Base-by-base conservation (phyloP, 352 stramenopile species). In the Globisporangium nodosum region DNA sequence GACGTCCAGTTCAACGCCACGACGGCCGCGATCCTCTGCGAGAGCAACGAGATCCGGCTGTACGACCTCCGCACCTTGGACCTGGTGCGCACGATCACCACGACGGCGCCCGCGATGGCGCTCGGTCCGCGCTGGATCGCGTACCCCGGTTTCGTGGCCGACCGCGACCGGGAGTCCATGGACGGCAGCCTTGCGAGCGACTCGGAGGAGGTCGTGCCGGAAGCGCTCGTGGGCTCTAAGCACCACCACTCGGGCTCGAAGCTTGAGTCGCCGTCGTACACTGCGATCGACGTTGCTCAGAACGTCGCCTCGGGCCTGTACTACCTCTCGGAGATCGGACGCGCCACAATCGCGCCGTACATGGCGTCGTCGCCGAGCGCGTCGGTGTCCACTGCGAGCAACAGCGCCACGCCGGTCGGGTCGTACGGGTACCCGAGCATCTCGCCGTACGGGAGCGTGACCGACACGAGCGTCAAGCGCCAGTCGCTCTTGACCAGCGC, bases 301-400 rank as follows among this genome's bases (percentile, higher is more conserved):
- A 92, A 92, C 56, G 78, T 96, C n/a, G 87, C 87, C 1, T 93
- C 83, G 0, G 83, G 85, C 3, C 64, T 96, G 18, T 96, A 94
- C 67, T 94, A 87, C 50, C 63, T 94, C 15, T 89, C 81, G 20
- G 79, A 93, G 53, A 68, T 88, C n/a, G 73, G 76, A 1, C 68
- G 73, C 21, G 70, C 73, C 16, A 88, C 81, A 27, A 85, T 93
- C 42, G 81, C 80, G 20, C 83, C 83, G 42, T 92, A 90, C 52
- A 54, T 92, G 20, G 77, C 78, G 8, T 87, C 82, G 9, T 89
- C 82, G 3, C 82, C 82, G 52, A 73, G 75, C 31, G 50, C 54
- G 9, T 59, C 61, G 21, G 40, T 51, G 16, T 62, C 61, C 7
- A 66, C 50, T 40, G 45, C 58, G 16, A 66, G 51, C 51, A 66